Evolutionary conservation across 768 basidiomycete species (phyloP), one percentile per base, ranked within the genome.

Genomic region (Suillus decipiens): DNA sequence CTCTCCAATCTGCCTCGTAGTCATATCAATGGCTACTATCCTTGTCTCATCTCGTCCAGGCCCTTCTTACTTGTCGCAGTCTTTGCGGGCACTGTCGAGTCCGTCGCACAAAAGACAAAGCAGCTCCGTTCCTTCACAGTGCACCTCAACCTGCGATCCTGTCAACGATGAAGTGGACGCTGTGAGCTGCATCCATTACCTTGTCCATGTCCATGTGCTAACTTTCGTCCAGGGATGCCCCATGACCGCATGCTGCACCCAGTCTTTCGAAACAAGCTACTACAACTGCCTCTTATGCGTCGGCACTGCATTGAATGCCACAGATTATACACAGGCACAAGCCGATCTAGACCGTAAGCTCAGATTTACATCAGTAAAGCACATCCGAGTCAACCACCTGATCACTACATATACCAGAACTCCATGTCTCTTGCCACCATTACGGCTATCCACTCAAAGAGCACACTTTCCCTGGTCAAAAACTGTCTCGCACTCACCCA

Each of bases 201-300:
- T 58, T 14, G 9, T 3, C 22, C 41, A 31, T 36, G 63, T 60
- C 62, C 56, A 65, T 64, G 42, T 61, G 50, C 28, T 62, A 55
- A 66, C 14, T 12, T 11, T 33, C 33, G 5, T 19, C 33, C 34
- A 76, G 73, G 73, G 70, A 61, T 76, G 73, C 24, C 73, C 73
- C 5, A 47, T 63, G 48, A 68, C 68, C 1, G 62, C 66, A 24
- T 84, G 83, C 61, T 84, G 83, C 67, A 72, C 77, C 6, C 61
- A 71, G 12, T 66, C 63, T 6, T 84, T 82, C 61, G 76, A 80
- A 62, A 72, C 66, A 0, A 60, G 64, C 5, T 82, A 79, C 67
- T 82, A 75, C 70, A 70, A 77, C 53, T 84, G 83, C 63, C 70
- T 82, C 64, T 41, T 69, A 4, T 84, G 83, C 61, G 69, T 78